phyloP scores from a whole-genome alignment of 192 early-diverging fungal species.

The Spizellomyces sp. region DNA sequence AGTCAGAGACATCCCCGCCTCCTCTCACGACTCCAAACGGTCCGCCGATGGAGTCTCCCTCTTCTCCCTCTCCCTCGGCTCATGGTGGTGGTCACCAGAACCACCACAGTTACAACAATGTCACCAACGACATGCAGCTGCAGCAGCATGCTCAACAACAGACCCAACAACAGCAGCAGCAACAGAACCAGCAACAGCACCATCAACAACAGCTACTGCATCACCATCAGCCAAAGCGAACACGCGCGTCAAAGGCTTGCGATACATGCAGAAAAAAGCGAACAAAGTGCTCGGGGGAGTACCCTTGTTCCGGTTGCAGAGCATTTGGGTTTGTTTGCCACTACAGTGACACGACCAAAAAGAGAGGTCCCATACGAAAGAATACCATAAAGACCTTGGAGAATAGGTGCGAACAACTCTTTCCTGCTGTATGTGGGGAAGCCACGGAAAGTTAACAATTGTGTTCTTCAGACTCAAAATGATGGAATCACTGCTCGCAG shows the following conservation, averaged over 20 bases:
- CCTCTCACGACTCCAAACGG: too few relatives aligned
- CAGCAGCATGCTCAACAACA: not conserved
- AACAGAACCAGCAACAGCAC: not conserved
- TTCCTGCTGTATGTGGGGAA: not conserved
- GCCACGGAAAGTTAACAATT: not conserved
- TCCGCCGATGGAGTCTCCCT: too few relatives aligned
- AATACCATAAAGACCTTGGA: constrained; percentile 29
- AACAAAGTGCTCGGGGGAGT: constrained; percentile 26
- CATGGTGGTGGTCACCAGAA: too few relatives aligned
- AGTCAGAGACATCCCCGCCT: too few relatives aligned
- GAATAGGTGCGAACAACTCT: not conserved
- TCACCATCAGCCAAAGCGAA: constrained; percentile 10
- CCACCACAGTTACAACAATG: too few relatives aligned
- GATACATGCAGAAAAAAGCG: constrained; percentile 28
- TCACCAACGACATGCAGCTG: not conserved
- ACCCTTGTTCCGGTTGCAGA: constrained; percentile 22
- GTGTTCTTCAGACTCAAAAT: constrained; percentile 3
- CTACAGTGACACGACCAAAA: constrained; percentile 18
- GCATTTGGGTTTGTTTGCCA: constrained; percentile 23
- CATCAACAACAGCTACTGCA: not conserved
- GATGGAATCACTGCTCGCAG: constrained; percentile 29
- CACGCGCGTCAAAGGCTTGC: constrained; percentile 26
- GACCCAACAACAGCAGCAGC: not conserved
- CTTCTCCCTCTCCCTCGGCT: too few relatives aligned
- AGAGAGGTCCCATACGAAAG: constrained; percentile 18